phyloP scores from a whole-genome alignment of 257 asterid species.

The Gardenia jasminoides region DNA sequence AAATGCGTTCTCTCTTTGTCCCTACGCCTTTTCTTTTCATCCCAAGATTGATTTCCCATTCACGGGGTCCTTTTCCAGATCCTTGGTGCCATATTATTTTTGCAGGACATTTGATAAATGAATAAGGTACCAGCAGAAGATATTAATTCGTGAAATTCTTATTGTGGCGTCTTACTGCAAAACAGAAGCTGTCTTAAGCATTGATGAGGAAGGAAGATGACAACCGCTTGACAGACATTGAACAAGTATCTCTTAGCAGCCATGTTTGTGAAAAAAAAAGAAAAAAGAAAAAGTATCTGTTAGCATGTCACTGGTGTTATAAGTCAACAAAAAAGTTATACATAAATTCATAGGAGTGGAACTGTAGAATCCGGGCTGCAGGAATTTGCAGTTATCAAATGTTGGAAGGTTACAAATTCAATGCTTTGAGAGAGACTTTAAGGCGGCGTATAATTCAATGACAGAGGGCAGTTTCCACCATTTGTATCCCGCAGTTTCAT shows the following conservation, averaged over 20 bases:
- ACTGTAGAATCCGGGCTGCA: not conserved
- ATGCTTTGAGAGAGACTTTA: not conserved
- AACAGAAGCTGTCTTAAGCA: not conserved
- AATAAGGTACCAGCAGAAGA: constrained; percentile 9
- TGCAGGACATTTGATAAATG: constrained; percentile 1
- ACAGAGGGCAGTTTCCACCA: not conserved
- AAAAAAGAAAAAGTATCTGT: not conserved
- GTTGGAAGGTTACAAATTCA: not conserved
- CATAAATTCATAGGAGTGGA: not conserved
- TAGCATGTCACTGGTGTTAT: not conserved
- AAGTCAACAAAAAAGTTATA: not conserved
- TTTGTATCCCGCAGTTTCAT: not conserved
- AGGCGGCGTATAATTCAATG: not conserved
- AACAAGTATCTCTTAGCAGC: not conserved
- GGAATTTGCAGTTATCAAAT: not conserved
- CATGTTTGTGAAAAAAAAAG: too few relatives aligned
- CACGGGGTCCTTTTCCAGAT: not conserved
- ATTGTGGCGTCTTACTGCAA: not conserved
- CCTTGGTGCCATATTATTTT: not conserved
- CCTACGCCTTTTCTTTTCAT: constrained; percentile 14
- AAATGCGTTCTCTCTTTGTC: constrained; percentile 13
- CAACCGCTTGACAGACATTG: not conserved
- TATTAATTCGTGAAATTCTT: not conserved
- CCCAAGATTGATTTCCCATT: not conserved
- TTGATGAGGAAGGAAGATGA: not conserved